Evolutionary conservation across 768 basidiomycete species (phyloP).

Genomic region (Phylloporus arenicola): DNA sequence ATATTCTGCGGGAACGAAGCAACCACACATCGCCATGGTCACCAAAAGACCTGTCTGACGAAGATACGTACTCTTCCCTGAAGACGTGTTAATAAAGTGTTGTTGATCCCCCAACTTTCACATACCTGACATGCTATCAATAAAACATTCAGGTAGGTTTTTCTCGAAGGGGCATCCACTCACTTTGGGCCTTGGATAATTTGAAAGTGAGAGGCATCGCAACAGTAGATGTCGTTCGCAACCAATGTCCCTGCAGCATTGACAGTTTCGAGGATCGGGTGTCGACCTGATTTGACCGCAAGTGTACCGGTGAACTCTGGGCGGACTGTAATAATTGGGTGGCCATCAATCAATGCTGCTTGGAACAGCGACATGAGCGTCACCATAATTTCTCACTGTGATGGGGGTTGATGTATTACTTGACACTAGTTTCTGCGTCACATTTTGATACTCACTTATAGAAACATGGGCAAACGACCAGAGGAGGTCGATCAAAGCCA

Average conservation of each 20-base stretch:
- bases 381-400: constrained; percentile 49
- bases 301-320: constrained; percentile 89
- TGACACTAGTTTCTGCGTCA: neutral
- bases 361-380: neutral
- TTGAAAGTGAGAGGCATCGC: constrained; percentile 80
- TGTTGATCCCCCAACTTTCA: neutral
- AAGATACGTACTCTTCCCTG: constrained; percentile 91
- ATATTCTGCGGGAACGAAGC: constrained; percentile 91
- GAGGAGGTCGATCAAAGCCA: constrained; percentile 85
- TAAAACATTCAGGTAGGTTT: neutral
- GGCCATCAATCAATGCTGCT: neutral
- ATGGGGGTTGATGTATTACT: neutral
- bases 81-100: neutral
- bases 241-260: constrained; percentile 66
- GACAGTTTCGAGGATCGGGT: constrained; percentile 78
- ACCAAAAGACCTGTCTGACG: constrained; percentile 79
- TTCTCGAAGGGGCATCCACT: constrained; percentile 19
- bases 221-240: constrained; percentile 88
- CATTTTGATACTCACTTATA: constrained; percentile 51
- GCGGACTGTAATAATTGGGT: constrained; percentile 47
- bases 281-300: constrained; percentile 83
- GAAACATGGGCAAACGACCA: constrained; percentile 83
- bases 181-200: constrained; percentile 90
- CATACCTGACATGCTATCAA: constrained; percentile 54
- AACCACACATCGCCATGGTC: constrained; percentile 86